Evolutionary conservation across 495 filamentous ascomycete genomes (phyloP), one percentile per base, ranked within the genome.

Genomic region (Cercophora samala): DNA sequence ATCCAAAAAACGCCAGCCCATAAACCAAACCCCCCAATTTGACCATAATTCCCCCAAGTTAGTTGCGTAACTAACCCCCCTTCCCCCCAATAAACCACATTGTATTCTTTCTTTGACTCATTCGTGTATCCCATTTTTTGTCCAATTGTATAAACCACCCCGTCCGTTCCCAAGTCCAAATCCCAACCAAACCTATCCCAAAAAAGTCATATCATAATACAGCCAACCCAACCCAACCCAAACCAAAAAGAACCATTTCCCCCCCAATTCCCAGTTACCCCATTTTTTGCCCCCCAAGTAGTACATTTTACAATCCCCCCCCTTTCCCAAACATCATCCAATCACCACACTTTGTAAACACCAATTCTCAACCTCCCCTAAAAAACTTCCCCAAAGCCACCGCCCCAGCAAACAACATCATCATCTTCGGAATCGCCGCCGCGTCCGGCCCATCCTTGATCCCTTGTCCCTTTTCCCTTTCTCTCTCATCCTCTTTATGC

Each of bases 401-500:
- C 22, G 66, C 66, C 11, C 72, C 72, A 18, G 72, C 74, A 63
- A 76, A 52, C 65, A 76, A 29, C 66, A 73, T 66, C 72, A 72
- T 68, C 60, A 76, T 62, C n/a, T 64, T 25, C 0, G 72, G 69
- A 59, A 76, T 26, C 63, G 68, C 68, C 37, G 64, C 51, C 51
- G 37, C 42, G 18, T 65, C 24, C 11, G 22, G 51, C 19, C 67
- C 62, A 17, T 60, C 37, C 15, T 46, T 46, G 2, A 46, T 13
- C 37, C 37, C 13, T 46, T 8, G 29, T 32, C 37, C 37, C 11
- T 46, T 46, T 13, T 17, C 58, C 6, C 55, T 62, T 52, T 56
- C 51, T 55, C 61, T 61, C 4, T 60, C 55, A 51, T 64, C 64
- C 5, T 19, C 58, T 13, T 68, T 11, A 26, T 22, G 15, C 37